Percentiles rank a stretch among this genome's conserved stretches.
These are phyloP conservation scores for Panus rudis DNA, from an alignment of 768 basidiomycete genomes.

Conservation along the genomic window DNA sequence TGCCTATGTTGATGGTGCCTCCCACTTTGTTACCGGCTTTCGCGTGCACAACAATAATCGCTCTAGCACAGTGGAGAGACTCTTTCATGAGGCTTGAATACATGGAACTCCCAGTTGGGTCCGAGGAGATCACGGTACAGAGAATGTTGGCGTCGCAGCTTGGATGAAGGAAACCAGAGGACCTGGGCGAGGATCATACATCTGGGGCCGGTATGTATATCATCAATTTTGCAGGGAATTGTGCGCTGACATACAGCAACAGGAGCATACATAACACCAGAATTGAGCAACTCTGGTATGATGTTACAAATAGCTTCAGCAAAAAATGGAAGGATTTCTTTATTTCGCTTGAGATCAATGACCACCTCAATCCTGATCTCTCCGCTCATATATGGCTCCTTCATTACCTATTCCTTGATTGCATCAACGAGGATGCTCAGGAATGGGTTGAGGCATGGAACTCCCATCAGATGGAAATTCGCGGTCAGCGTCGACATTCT, in stretches of 20 bases:
- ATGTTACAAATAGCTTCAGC: slow-evolving; percentile 31
- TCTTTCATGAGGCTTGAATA: slow-evolving; percentile 6
- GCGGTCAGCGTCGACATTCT: background rate
- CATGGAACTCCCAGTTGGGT: slow-evolving; percentile 20
- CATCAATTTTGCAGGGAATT: background rate
- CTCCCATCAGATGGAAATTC: slow-evolving; percentile 16
- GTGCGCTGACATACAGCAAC: background rate
- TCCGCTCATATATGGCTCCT: slow-evolving; percentile 33
- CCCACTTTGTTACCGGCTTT: slow-evolving; percentile 18
- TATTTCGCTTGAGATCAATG: slow-evolving; percentile 32
- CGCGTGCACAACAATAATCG: slow-evolving; percentile 23
- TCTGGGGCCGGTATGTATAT: slow-evolving; percentile 21
- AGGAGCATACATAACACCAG: slow-evolving; percentile 36
- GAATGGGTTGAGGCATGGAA: slow-evolving; percentile 32
- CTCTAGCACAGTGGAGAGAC: slow-evolving; percentile 18
- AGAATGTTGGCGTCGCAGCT: slow-evolving; percentile 21
- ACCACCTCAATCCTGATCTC: slow-evolving; percentile 20
- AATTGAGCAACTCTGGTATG: slow-evolving; percentile 33
- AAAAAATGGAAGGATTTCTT: slow-evolving; percentile 41
- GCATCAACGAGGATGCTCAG: slow-evolving; percentile 25
- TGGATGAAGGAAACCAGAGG: slow-evolving; percentile 19
- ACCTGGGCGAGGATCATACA: slow-evolving; percentile 18
- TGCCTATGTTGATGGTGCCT: slow-evolving; percentile 22
- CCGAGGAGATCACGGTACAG: slow-evolving; percentile 25
- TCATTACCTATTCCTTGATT: slow-evolving; percentile 29